phyloP scores from a whole-genome alignment of 208 protist genomes.

The Leishmania gerbilli region DNA sequence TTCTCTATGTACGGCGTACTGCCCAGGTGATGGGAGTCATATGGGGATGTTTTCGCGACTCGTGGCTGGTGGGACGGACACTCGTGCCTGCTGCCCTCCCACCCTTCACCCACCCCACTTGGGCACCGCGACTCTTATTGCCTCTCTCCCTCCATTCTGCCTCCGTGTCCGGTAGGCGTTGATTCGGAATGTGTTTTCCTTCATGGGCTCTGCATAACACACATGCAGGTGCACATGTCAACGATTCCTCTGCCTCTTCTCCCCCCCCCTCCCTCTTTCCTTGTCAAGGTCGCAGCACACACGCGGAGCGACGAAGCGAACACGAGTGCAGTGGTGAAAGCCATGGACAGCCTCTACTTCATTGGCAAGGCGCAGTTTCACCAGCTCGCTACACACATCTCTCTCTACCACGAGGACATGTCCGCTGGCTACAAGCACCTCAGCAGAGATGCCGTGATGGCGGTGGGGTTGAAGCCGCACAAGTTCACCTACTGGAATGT shows the following conservation, averaged over 20 bases:
- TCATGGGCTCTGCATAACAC: neutral
- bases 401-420: conserved; percentile 76
- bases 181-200: neutral
- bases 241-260: neutral
- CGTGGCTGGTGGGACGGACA: neutral
- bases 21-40: neutral
- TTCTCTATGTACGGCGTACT: neutral
- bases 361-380: conserved; percentile 78
- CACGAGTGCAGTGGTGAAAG: neutral
- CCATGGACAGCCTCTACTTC: conserved; percentile 79
- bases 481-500: conserved; percentile 75
- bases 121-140: neutral
- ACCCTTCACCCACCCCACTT: neutral
- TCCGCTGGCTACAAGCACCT: conserved; percentile 51
- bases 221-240: conserved; percentile 6
- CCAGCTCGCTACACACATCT: conserved; percentile 79
- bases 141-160: neutral
- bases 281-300: neutral
- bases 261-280: neutral
- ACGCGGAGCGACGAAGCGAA: neutral
- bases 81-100: neutral
- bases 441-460: conserved; percentile 42
- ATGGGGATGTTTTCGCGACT: neutral
- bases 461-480: conserved; percentile 43
- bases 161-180: neutral